phyloP scores from a whole-genome alignment of 306 rosid genomes.

The Echinosophora koreensis region DNA sequence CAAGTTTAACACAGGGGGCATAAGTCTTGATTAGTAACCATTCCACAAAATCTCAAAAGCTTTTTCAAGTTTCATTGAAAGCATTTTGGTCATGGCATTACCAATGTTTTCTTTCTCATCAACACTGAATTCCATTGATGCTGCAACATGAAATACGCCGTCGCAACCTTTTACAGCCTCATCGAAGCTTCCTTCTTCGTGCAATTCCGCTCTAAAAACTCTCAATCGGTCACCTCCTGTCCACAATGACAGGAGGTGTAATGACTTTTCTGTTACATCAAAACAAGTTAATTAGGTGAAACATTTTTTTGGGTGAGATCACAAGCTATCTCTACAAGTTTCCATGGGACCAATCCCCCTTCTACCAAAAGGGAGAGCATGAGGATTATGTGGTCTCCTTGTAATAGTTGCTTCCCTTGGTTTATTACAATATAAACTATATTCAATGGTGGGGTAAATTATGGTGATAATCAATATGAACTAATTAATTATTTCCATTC shows the following conservation, averaged over 20 bases:
- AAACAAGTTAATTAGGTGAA: not conserved
- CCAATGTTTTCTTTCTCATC: constrained; percentile 61
- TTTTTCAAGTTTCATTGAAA: not conserved
- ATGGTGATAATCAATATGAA: no score
- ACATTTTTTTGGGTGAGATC: no score
- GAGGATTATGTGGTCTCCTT: no score
- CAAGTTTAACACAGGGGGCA: constrained; percentile 29
- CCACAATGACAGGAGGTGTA: constrained; percentile 68
- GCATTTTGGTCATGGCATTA: constrained; percentile 33
- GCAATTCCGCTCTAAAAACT: constrained; percentile 72
- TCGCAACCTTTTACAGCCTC: constrained; percentile 74
- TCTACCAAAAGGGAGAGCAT: no score
- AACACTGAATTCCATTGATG: constrained; percentile 72
- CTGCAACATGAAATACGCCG: constrained; percentile 84
- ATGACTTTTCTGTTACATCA: constrained; percentile 65
- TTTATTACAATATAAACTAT: no score
- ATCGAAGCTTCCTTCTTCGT: constrained; percentile 77
- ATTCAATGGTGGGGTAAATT: no score
- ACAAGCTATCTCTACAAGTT: no score
- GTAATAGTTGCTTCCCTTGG: no score
- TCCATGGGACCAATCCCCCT: no score
- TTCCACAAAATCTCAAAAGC: not conserved
- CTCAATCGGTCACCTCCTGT: constrained; percentile 57
- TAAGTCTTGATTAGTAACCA: constrained; percentile 30
- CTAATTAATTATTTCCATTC: no score